phyloP scores from a whole-genome alignment of 2,329 filamentous ascomycete genomes.

The Xylariaceae sp. region DNA sequence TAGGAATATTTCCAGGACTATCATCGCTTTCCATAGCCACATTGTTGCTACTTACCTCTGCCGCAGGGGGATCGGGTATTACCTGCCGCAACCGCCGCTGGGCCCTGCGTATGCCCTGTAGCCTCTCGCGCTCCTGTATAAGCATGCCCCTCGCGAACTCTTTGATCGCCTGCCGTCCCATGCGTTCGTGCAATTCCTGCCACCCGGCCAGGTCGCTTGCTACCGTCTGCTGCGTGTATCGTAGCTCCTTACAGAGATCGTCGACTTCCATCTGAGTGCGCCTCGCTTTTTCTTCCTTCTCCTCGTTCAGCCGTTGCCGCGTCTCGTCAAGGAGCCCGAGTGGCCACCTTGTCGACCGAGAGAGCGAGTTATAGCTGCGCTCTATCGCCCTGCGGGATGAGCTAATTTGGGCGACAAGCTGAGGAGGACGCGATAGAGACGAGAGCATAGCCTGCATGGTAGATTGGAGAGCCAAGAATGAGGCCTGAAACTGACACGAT shows the following conservation, averaged over 20 bases:
- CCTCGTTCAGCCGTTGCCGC: conserved; percentile 77
- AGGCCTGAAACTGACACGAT: conserved; percentile 71
- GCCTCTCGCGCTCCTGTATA: conserved; percentile 74
- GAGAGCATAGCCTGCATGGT: conserved; percentile 81
- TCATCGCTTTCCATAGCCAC: conserved; percentile 15
- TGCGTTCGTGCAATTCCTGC: conserved; percentile 84
- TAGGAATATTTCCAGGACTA: conserved; percentile 5
- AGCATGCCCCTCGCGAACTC: conserved; percentile 79
- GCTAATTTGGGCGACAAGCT: conserved; percentile 77
- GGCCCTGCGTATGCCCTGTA: conserved; percentile 81
- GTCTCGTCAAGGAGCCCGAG: conserved; percentile 85
- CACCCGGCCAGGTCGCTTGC: conserved; percentile 90
- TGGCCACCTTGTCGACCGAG: conserved; percentile 77
- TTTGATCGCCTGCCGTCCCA: conserved; percentile 73
- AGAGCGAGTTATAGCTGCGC: conserved; percentile 74
- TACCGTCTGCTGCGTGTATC: conserved; percentile 92
- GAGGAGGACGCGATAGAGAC: conserved; percentile 77
- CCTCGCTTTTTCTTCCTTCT: conserved; percentile 78
- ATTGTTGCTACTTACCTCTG: conserved; percentile 2
- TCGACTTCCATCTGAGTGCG: conserved; percentile 71
- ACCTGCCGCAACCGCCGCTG: conserved; percentile 61
- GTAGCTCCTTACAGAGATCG: conserved; percentile 76
- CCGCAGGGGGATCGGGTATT: conserved; percentile 12
- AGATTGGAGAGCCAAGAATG: conserved; percentile 77
- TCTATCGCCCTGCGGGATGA: conserved; percentile 75